A percentile compares a stretch with the other conserved stretches of the same genome.
These are phyloP conservation scores for Trypethelium eluteriae DNA, from an alignment of 495 filamentous ascomycete species.

Conservation along the genomic window DNA sequence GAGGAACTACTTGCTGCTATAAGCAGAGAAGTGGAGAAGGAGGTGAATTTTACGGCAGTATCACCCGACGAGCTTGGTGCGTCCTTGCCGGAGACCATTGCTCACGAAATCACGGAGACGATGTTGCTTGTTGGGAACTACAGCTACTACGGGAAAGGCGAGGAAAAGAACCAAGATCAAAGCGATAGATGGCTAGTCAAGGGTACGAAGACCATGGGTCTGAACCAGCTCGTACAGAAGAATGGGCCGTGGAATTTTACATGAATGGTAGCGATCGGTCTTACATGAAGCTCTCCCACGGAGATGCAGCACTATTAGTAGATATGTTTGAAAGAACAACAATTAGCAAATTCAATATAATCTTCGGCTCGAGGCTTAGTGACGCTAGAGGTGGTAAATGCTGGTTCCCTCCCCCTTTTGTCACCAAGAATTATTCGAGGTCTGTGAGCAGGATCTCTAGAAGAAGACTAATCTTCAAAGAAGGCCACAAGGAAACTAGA, in stretches of 20 bases:
- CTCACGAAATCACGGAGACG: constrained; percentile 21
- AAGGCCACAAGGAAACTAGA: too few relatives aligned
- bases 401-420: too few relatives aligned
- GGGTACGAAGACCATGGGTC: constrained; percentile 13
- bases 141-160: constrained; percentile 23
- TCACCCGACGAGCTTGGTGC: constrained; percentile 1
- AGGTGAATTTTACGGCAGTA: constrained; percentile 18
- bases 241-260: constrained; percentile 22
- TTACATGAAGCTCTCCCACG: background rate
- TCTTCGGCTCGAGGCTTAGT: too few relatives aligned
- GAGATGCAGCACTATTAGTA: too few relatives aligned
- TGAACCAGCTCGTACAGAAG: constrained; percentile 16
- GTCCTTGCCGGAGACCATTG: constrained; percentile 14
- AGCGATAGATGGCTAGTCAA: constrained; percentile 22
- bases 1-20: constrained; percentile 18
- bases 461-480: too few relatives aligned
- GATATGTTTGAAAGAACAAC: too few relatives aligned
- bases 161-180: constrained; percentile 20
- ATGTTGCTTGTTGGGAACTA: constrained; percentile 18
- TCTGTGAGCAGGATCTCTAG: too few relatives aligned
- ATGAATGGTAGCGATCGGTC: background rate
- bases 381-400: too few relatives aligned
- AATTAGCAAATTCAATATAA: too few relatives aligned
- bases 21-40: constrained; percentile 15
- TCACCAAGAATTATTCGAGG: too few relatives aligned